Evolutionary conservation across 129 eudicot genomes (phyloP).

Genomic region (Helianthus tuberosus): DNA sequence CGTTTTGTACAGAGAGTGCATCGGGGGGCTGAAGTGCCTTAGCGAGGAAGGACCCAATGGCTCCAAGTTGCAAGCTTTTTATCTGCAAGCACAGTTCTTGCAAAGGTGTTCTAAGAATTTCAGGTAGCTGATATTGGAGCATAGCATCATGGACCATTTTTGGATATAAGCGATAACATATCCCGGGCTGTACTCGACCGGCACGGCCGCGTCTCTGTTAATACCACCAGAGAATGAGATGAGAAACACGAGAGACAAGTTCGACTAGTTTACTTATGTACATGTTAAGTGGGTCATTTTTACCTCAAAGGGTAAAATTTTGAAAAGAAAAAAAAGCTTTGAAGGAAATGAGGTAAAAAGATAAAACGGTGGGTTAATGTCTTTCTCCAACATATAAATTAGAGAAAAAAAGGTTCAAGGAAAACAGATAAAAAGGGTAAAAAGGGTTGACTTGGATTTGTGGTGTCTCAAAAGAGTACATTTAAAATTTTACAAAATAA

Average conservation of each 20-base stretch:
- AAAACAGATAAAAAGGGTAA: not conserved
- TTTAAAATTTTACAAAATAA: not conserved
- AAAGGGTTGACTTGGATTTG: not conserved
- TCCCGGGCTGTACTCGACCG: conserved; percentile 97
- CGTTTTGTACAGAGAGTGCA: conserved; percentile 87
- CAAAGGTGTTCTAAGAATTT: conserved; percentile 92
- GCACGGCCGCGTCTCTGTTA: conserved; percentile 98
- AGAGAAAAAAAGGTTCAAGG: not conserved
- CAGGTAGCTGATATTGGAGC: conserved; percentile 91
- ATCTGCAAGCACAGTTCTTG: conserved; percentile 94
- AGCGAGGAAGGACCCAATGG: conserved; percentile 64
- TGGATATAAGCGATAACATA: conserved; percentile 88
- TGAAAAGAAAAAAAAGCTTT: too few relatives aligned
- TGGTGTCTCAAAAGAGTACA: not conserved
- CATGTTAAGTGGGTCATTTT: not conserved
- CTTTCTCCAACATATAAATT: not conserved
- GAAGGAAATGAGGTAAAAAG: not conserved
- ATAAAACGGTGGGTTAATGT: not conserved
- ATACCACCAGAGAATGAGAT: conserved; percentile 26
- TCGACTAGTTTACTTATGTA: not conserved
- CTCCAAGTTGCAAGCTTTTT: conserved; percentile 90
- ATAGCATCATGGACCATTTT: conserved; percentile 84
- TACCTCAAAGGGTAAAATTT: not conserved
- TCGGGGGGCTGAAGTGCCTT: conserved; percentile 97
- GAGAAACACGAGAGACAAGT: not conserved